These are phyloP conservation scores for Fistulina hepatica DNA, from an alignment of 1,284 basidiomycete species.

Conservation along the genomic window DNA sequence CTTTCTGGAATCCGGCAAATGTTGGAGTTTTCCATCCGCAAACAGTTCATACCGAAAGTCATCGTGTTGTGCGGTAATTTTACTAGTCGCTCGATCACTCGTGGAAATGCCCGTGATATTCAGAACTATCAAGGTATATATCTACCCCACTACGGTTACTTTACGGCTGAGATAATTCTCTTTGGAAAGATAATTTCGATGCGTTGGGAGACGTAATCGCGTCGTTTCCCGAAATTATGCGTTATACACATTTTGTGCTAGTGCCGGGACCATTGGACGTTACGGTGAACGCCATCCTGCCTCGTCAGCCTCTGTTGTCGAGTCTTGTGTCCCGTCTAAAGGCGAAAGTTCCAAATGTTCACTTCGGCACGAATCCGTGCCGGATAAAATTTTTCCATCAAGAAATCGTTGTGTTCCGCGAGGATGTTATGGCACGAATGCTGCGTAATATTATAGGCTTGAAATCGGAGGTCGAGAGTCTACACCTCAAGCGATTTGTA, in stretches of 20 bases:
- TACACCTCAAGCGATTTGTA: conserved; percentile 82
- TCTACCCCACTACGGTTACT: neutral
- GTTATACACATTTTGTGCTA: conserved; percentile 82
- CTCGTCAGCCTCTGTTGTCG: conserved; percentile 70
- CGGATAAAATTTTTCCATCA: conserved; percentile 93
- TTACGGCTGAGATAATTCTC: conserved; percentile 6
- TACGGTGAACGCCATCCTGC: conserved; percentile 58
- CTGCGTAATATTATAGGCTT: conserved; percentile 83
- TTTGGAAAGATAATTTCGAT: conserved; percentile 68
- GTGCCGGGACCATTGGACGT: conserved; percentile 92
- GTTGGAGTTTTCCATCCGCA: conserved; percentile 88
- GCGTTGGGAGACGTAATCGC: conserved; percentile 76
- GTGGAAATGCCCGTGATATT: conserved; percentile 69
- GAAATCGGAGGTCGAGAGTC: conserved; percentile 63
- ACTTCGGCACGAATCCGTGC: conserved; percentile 88
- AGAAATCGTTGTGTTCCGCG: conserved; percentile 90
- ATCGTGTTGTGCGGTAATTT: conserved; percentile 96
- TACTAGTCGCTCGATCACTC: conserved; percentile 68
- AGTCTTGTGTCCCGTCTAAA: conserved; percentile 61
- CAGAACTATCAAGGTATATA: conserved; percentile 72
- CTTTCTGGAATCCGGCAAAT: conserved; percentile 72
- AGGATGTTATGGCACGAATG: conserved; percentile 92
- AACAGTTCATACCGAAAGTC: conserved; percentile 74
- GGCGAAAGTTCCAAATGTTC: conserved; percentile 62
- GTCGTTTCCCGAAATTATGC: conserved; percentile 67